A percentile compares a stretch with the other conserved stretches of the same genome.
Evolutionary conservation across 2,329 filamentous ascomycete genomes (phyloP).

Genomic region (Penicillium sp.): DNA sequence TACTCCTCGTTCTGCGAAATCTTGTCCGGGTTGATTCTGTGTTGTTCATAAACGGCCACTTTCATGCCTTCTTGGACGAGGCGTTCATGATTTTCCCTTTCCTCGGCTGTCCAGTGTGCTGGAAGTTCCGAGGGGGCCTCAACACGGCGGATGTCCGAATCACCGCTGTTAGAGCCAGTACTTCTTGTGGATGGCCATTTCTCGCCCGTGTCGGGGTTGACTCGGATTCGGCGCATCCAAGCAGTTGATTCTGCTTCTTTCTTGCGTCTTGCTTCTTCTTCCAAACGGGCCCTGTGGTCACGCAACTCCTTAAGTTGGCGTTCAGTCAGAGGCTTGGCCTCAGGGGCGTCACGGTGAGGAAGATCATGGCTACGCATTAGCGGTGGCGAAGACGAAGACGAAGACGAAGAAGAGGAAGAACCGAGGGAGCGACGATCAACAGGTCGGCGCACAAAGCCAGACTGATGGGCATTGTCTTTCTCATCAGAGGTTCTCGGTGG

Average conservation of each 20-base stretch:
- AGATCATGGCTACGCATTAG: not conserved
- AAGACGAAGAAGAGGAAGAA: not conserved
- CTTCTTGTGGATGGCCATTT: not conserved
- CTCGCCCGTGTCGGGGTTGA: not conserved
- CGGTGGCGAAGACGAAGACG: not conserved
- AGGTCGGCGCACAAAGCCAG: not conserved
- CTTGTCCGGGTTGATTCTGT: constrained; percentile 2
- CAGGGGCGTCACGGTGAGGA: too few species aligned
- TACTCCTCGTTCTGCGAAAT: not conserved
- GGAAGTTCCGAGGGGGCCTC: not conserved
- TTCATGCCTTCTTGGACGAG: not conserved
- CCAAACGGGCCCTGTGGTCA: not conserved
- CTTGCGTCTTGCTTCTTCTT: not conserved
- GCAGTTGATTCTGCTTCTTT: not conserved
- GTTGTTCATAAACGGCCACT: constrained; percentile 1
- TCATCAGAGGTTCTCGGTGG: not conserved
- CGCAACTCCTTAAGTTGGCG: not conserved
- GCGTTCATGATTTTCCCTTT: not conserved
- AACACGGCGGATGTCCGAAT: constrained; percentile 3
- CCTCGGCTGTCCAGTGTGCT: constrained; percentile 1
- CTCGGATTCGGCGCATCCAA: constrained; percentile 4
- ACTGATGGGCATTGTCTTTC: not conserved
- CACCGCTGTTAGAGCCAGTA: constrained; percentile 1
- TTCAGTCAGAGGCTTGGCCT: not conserved
- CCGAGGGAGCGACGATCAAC: not conserved